Conservation (phyloP, 2,329 filamentous ascomycete genomes). For the Amauroascus verrucosus region DNA sequence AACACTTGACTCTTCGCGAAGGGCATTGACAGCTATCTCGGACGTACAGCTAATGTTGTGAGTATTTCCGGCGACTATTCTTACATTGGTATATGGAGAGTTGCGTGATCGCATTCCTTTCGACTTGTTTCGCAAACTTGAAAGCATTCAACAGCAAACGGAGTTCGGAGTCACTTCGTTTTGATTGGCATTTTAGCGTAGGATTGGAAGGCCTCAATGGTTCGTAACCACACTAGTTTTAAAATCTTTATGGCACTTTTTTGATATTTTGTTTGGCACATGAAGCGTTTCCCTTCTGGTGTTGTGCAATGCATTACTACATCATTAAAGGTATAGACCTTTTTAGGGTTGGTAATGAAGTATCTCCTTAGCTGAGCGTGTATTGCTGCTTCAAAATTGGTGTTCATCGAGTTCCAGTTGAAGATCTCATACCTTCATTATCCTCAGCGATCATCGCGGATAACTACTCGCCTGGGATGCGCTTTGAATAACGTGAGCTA, state of each 20-base stretch:
- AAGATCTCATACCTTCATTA: too few relatives aligned
- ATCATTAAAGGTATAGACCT: too few relatives aligned
- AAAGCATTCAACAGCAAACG: not conserved
- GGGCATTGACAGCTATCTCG: not conserved
- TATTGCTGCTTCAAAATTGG: too few relatives aligned
- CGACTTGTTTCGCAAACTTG: not conserved
- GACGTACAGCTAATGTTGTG: not conserved
- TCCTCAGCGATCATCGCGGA: too few relatives aligned
- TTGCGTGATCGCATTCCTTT: not conserved
- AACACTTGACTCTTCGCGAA: not conserved
- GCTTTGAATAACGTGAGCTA: too few relatives aligned
- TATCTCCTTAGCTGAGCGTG: too few relatives aligned
- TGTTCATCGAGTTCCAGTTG: too few relatives aligned
- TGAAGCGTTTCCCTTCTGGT: not conserved
- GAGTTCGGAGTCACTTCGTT: not conserved
- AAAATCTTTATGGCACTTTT: not conserved
- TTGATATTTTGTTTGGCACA: not conserved
- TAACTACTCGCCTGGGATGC: too few relatives aligned
- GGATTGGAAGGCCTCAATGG: not conserved
- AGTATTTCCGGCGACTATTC: not conserved
- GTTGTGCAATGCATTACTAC: not conserved
- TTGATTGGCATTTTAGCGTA: slow-evolving; percentile 9
- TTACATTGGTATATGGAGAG: not conserved
- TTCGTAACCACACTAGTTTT: not conserved
- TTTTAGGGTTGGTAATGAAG: too few relatives aligned